Conservation (phyloP, 306 rosid species). For the Dryas alaskensis region DNA sequence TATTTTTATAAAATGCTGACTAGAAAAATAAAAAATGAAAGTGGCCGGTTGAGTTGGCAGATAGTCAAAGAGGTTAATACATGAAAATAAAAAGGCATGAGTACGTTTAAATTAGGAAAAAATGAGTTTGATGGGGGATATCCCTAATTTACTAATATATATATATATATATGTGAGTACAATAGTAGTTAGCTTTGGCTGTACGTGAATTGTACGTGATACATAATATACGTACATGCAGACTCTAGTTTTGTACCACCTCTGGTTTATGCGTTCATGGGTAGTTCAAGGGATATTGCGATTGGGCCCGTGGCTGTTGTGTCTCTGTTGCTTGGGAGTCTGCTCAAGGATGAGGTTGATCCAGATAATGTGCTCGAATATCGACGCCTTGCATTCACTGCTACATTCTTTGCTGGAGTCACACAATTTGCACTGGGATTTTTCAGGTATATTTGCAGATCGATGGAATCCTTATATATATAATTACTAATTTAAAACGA, state of each 20-base stretch:
- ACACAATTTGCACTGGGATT: constrained; percentile 64
- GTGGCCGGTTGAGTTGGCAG: no score
- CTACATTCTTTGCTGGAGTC: constrained; percentile 82
- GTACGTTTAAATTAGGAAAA: no score
- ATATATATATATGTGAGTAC: no score
- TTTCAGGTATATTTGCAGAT: constrained; percentile 42
- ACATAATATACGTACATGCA: constrained; percentile 7
- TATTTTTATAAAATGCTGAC: no score
- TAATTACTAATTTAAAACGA: no score
- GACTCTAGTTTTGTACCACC: constrained; percentile 81
- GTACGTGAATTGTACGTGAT: neutral
- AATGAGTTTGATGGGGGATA: no score
- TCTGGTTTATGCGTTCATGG: constrained; percentile 75
- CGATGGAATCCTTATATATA: no score
- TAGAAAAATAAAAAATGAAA: no score
- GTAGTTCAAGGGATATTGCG: constrained; percentile 82
- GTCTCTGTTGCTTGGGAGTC: constrained; percentile 69
- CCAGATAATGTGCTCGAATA: constrained; percentile 23
- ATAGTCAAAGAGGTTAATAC: no score
- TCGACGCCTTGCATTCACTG: constrained; percentile 64
- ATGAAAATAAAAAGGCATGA: no score
- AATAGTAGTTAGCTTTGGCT: neutral
- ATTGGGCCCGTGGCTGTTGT: constrained; percentile 88
- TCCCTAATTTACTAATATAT: no score
- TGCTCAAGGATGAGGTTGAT: constrained; percentile 41